These are phyloP conservation scores for Leonotis leonurus DNA, from an alignment of 257 asterid species.

Conservation along the genomic window DNA sequence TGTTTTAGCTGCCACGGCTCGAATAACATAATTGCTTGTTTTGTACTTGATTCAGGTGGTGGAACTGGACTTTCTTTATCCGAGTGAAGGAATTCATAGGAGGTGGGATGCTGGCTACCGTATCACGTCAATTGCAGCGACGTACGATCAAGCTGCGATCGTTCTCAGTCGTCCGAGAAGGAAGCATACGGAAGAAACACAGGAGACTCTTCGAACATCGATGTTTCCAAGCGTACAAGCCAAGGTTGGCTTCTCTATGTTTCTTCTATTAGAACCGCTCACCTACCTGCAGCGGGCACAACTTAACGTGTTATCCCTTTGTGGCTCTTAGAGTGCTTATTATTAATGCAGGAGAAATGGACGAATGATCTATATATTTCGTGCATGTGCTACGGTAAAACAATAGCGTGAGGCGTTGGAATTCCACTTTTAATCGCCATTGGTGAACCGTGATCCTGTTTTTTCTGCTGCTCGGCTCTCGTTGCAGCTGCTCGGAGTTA, in stretches of 20 bases:
- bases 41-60: conserved; percentile 38
- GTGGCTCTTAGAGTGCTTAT: conserved; percentile 8
- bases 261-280: not conserved
- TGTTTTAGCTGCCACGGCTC: not conserved
- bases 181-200: conserved; percentile 41
- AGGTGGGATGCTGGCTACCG: conserved; percentile 70
- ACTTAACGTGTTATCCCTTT: not conserved
- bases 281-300: no score
- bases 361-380: conserved; percentile 74
- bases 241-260: conserved; percentile 32
- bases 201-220: conserved; percentile 61
- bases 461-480: conserved; percentile 12
- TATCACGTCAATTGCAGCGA: conserved; percentile 59
- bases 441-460: conserved; percentile 1
- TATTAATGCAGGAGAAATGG: conserved; percentile 77
- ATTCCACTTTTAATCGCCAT: not conserved
- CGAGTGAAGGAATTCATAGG: conserved; percentile 66
- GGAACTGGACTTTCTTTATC: conserved; percentile 65
- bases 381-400: conserved; percentile 74
- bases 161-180: conserved; percentile 57
- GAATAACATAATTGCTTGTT: not conserved
- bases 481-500: not conserved
- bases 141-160: conserved; percentile 53
- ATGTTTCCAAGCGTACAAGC: conserved; percentile 51
- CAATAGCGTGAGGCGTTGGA: conserved; percentile 47